phyloP scores from a whole-genome alignment of 495 filamentous ascomycete species.

The Rhizodiscina lignyota region DNA sequence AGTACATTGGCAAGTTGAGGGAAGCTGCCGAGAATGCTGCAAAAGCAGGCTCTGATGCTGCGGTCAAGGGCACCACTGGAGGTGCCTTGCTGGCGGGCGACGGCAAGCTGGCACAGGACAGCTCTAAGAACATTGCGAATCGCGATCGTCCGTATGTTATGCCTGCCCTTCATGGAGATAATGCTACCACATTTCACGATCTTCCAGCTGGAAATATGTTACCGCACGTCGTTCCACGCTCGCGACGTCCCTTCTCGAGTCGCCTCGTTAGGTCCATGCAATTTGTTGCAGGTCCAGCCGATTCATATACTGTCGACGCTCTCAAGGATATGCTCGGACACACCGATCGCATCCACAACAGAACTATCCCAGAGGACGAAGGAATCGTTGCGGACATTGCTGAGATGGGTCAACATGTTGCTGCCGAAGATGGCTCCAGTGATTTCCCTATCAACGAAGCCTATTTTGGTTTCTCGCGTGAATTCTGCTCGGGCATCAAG shows the following conservation, averaged over 20 bases:
- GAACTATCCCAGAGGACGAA: no score
- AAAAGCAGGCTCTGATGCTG: conserved; percentile 15
- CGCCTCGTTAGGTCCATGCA: conserved; percentile 58
- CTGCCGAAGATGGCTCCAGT: no score
- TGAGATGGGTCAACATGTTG: no score
- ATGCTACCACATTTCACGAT: conserved; percentile 61
- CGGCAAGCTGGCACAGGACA: conserved; percentile 1
- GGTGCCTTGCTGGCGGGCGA: neutral
- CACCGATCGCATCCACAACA: no score
- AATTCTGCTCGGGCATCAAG: no score
- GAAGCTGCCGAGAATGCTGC: conserved; percentile 34
- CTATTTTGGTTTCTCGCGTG: no score
- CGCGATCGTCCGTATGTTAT: conserved; percentile 49
- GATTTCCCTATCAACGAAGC: no score
- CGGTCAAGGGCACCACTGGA: conserved; percentile 10
- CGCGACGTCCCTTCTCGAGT: conserved; percentile 52
- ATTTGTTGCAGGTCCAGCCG: conserved; percentile 54
- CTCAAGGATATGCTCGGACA: no score
- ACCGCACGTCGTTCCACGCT: conserved; percentile 62
- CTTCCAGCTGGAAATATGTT: conserved; percentile 72
- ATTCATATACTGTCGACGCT: conserved; percentile 41
- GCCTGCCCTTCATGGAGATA: conserved; percentile 64
- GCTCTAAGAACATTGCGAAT: no score
- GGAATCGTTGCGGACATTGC: no score
- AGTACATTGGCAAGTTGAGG: conserved; percentile 42